Evolutionary conservation across 2,329 filamentous ascomycete genomes (phyloP).

Genomic region (Penicillium digitatum): DNA sequence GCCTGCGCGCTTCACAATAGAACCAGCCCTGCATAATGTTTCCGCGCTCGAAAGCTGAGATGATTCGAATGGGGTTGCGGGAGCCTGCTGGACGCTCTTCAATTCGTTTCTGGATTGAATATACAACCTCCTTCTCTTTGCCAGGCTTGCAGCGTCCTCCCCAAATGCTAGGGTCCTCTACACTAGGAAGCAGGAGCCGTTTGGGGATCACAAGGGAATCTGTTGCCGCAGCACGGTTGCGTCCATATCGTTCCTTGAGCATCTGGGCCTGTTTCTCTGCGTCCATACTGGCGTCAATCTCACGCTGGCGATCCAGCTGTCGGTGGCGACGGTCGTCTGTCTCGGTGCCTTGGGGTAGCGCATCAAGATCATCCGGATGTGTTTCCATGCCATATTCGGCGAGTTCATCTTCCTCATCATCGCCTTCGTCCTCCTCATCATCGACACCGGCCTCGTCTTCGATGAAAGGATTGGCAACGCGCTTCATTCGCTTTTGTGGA

Average conservation of each 20-base stretch:
- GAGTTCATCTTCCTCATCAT: slow-evolving; percentile 84
- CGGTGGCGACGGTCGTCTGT: slow-evolving; percentile 89
- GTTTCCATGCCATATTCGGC: slow-evolving; percentile 83
- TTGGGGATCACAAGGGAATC: slow-evolving; percentile 78
- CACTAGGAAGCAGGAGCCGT: slow-evolving; percentile 80
- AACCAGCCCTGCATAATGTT: slow-evolving; percentile 88
- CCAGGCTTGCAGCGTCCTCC: slow-evolving; percentile 88
- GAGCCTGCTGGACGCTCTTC: slow-evolving; percentile 69
- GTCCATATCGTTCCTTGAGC: slow-evolving; percentile 82
- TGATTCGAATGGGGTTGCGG: slow-evolving; percentile 77
- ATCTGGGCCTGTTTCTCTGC: slow-evolving; percentile 89
- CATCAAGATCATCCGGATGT: slow-evolving; percentile 83
- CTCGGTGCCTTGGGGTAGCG: slow-evolving; percentile 67
- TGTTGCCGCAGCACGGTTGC: slow-evolving; percentile 62
- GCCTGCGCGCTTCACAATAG: slow-evolving; percentile 86
- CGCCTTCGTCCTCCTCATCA: slow-evolving; percentile 80
- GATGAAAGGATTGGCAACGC: slow-evolving; percentile 79
- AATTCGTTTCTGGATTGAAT: slow-evolving; percentile 81
- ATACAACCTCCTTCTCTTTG: slow-evolving; percentile 89
- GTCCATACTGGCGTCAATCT: slow-evolving; percentile 82
- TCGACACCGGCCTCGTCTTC: slow-evolving; percentile 98
- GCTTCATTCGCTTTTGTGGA: slow-evolving; percentile 73
- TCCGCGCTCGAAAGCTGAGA: slow-evolving; percentile 86
- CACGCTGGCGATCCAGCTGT: slow-evolving; percentile 87
- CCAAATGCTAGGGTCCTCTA: slow-evolving; percentile 95